These are phyloP conservation scores for Leishmania gerbilli DNA, from an alignment of 208 protist genomes.

Conservation along the genomic window DNA sequence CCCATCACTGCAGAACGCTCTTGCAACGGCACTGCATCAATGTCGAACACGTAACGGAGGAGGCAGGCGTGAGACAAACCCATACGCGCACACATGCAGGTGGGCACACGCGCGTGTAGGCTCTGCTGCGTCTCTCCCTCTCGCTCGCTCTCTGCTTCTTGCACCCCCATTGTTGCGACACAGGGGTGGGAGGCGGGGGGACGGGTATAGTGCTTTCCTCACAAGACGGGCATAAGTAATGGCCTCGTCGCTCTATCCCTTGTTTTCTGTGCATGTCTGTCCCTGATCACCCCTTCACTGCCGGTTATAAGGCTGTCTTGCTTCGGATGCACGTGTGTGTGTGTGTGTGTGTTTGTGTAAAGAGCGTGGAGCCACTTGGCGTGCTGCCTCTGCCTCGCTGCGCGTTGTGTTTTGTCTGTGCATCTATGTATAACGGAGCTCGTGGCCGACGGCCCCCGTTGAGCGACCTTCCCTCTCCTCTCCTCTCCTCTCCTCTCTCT, in stretches of 20 bases:
- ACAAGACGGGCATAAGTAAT: neutral
- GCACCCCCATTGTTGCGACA: neutral
- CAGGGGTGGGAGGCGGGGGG: too few species aligned
- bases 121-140: neutral
- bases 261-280: neutral
- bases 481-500: neutral
- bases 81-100: neutral
- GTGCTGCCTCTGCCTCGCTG: neutral
- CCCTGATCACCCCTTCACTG: neutral
- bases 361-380: neutral
- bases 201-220: neutral
- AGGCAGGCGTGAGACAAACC: neutral
- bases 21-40: neutral
- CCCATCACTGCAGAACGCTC: neutral
- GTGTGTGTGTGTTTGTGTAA: neutral
- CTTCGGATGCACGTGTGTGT: neutral
- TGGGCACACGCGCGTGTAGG: too few species aligned
- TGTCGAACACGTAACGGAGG: neutral
- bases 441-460: neutral
- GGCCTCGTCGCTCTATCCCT: neutral
- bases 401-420: neutral
- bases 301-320: neutral
- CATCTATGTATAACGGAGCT: neutral
- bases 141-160: neutral
- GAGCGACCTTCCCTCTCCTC: neutral